These are phyloP conservation scores for Neopestalotiopsis sp. DNA, from an alignment of 2,329 filamentous ascomycete species.

Conservation along the genomic window DNA sequence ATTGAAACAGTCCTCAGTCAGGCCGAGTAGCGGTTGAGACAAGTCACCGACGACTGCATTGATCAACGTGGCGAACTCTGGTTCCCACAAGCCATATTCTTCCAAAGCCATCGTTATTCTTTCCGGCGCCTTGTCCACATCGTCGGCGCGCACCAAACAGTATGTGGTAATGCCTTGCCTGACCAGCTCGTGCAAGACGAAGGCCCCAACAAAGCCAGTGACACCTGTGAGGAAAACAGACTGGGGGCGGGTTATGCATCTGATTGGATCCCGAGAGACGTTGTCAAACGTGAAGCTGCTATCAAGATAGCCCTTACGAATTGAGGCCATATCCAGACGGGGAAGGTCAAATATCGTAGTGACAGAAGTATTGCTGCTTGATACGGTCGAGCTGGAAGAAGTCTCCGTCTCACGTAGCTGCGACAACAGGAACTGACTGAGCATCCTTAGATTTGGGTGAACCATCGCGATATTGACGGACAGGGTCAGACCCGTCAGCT, in stretches of 20 bases:
- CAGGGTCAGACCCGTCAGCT: conserved; percentile 29
- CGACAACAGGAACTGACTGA: conserved; percentile 27
- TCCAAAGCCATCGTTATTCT: conserved; percentile 28
- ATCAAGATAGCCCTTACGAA: conserved; percentile 33
- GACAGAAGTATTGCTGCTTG: conserved; percentile 21
- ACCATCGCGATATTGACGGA: conserved; percentile 29
- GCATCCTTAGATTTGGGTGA: conserved; percentile 28
- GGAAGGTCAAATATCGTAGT: conserved; percentile 23
- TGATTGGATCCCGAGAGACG: conserved; percentile 17
- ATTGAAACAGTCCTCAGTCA: conserved; percentile 30
- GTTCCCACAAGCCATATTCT: conserved; percentile 31
- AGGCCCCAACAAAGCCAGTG: conserved; percentile 36
- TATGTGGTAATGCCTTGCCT: conserved; percentile 27
- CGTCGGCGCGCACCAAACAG: conserved; percentile 33
- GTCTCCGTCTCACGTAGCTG: conserved; percentile 24
- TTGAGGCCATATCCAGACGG: conserved; percentile 25
- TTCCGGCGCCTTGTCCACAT: conserved; percentile 22
- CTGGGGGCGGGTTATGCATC: conserved; percentile 20
- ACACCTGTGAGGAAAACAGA: conserved; percentile 33
- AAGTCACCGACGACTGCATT: conserved; percentile 31
- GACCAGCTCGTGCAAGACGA: conserved; percentile 31
- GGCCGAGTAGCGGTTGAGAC: conserved; percentile 31
- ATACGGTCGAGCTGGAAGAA: conserved; percentile 21
- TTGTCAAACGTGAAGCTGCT: conserved; percentile 30
- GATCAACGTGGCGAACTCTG: conserved; percentile 27